phyloP scores from a whole-genome alignment of 2,329 filamentous ascomycete species.

The Exophiala dermatitidis region DNA sequence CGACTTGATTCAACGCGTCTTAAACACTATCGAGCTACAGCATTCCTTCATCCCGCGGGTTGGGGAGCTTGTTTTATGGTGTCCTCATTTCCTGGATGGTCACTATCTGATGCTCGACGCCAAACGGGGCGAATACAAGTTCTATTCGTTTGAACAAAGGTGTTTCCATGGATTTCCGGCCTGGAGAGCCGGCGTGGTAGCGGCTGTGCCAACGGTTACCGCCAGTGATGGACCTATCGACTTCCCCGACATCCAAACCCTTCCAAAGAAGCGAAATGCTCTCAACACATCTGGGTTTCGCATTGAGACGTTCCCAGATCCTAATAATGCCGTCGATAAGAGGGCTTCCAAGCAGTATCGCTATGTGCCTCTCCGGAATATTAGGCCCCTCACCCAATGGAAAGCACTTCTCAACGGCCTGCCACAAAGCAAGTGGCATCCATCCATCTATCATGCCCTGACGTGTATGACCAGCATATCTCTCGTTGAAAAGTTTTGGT shows the following conservation, averaged over 20 bases:
- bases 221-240: slow-evolving; percentile 27
- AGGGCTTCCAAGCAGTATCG: slow-evolving; percentile 47
- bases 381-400: slow-evolving; percentile 51
- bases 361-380: slow-evolving; percentile 48
- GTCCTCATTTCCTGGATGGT: slow-evolving; percentile 30
- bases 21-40: slow-evolving; percentile 39
- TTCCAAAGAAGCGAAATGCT: slow-evolving; percentile 35
- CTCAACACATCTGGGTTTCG: slow-evolving; percentile 50
- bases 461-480: slow-evolving; percentile 48
- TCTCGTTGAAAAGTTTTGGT: slow-evolving; percentile 46
- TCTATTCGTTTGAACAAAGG: slow-evolving; percentile 32
- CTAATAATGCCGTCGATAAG: slow-evolving; percentile 44
- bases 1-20: slow-evolving; percentile 35
- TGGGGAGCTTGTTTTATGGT: slow-evolving; percentile 54
- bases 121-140: slow-evolving; percentile 28
- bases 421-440: slow-evolving; percentile 41
- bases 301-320: slow-evolving; percentile 50
- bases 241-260: slow-evolving; percentile 42
- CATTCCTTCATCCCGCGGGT: slow-evolving; percentile 48
- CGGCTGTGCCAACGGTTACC: slow-evolving; percentile 43
- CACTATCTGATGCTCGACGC: slow-evolving; percentile 35
- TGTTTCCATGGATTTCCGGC: slow-evolving; percentile 35
- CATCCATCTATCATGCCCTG: slow-evolving; percentile 49
- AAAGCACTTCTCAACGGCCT: slow-evolving; percentile 42
- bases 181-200: slow-evolving; percentile 54